Evolutionary conservation across 768 basidiomycete genomes (phyloP), one percentile per base, ranked within the genome.

Genomic region (Paxillus ammoniavirescens): DNA sequence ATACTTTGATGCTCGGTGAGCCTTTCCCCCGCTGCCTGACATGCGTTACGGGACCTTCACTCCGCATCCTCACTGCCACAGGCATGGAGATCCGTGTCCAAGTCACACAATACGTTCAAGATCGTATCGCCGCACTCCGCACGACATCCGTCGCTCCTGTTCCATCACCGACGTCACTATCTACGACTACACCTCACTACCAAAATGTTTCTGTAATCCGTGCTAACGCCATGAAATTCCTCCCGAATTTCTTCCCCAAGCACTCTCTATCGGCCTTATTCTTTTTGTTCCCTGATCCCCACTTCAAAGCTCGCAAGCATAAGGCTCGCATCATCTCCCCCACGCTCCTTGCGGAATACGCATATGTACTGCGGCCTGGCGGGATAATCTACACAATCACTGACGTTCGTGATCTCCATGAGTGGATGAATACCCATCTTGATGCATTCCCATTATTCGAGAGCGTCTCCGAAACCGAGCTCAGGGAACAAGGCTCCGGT

Each of bases 271-370:
- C 89, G 17, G 86, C 96, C 45, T 78, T 99, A 47, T 99, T 99
- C 75, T 98, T 99, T 77, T 82, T 98, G 54, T 99, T 98, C 73
- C 97, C 97, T 40, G 97, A 99, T 72, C 97, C 97, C 0, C 97
- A 98, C 70, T 99, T 99, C 82, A 98, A 99, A 71, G 80, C 83
- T 8, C 86, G 95, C 63, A 99, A 99, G 71, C 96, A 98, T 78
- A 99, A 99, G 75, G 96, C 96, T 2, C 87, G 97, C 65, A 98
- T 98, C 68, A 95, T 98, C 66, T 97, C 95, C 49, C 91, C 93
- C 6, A 95, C 96, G n/a, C 80, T 99, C 30, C 81, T 98, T 17
- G 94, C 97, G 23, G 97, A 99, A 67, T 99, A 99, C 61, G 96
- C 97, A 5, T 97, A 92, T 67, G 89, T 91, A 21, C 82, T 99